Percentiles rank a stretch among this genome's conserved stretches.
Evolutionary conservation across 2,329 filamentous ascomycete species (phyloP).

Genomic region (Thermothelomyces thermophilus): DNA sequence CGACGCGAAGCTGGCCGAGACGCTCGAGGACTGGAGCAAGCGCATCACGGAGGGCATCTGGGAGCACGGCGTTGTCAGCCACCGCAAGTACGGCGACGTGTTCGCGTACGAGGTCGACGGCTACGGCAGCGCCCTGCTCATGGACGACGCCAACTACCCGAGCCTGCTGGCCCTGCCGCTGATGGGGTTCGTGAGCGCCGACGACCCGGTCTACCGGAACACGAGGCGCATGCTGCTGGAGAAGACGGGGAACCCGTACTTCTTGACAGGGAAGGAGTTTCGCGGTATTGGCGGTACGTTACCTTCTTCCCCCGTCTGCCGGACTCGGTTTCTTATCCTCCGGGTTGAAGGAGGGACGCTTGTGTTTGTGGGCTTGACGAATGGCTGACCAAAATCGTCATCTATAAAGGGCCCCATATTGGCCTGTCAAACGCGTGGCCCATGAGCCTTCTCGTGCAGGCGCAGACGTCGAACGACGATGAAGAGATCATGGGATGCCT

Average conservation of each 20-base stretch:
- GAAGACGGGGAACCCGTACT: conserved; percentile 80
- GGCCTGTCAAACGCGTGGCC: conserved; percentile 92
- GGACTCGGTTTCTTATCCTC: not conserved
- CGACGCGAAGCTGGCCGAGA: conserved; percentile 43
- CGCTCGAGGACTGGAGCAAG: conserved; percentile 52
- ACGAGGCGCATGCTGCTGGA: conserved; percentile 72
- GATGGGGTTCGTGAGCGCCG: conserved; percentile 62
- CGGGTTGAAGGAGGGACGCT: not conserved
- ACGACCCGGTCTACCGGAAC: conserved; percentile 74
- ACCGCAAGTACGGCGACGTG: conserved; percentile 68
- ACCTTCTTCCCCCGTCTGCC: not conserved
- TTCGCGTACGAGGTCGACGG: conserved; percentile 88
- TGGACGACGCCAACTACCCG: conserved; percentile 87
- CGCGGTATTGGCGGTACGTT: conserved; percentile 76
- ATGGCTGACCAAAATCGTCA: conserved; percentile 9
- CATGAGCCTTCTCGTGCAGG: conserved; percentile 88
- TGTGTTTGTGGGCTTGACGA: not conserved
- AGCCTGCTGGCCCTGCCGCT: conserved; percentile 72
- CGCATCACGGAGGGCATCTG: conserved; percentile 70
- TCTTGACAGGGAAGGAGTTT: conserved; percentile 68
- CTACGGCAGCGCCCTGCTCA: conserved; percentile 73
- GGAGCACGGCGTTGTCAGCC: conserved; percentile 74
- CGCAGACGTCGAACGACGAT: conserved; percentile 79
- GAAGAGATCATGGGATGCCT: conserved; percentile 72
- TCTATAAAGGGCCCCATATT: conserved; percentile 53